Base-by-base conservation (phyloP, 495 filamentous ascomycete species). In the Podospora fimiseda region DNA sequence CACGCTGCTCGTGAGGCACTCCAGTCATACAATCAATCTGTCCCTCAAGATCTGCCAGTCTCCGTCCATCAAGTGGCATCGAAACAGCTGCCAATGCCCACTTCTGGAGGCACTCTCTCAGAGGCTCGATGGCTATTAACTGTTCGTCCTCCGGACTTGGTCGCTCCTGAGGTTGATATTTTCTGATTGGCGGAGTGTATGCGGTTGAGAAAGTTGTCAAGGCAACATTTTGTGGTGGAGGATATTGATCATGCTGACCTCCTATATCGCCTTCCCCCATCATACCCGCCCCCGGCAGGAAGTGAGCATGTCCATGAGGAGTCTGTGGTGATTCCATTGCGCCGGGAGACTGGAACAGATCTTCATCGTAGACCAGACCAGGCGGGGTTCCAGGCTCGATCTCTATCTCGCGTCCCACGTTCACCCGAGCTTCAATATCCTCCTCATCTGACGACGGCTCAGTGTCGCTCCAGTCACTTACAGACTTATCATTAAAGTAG, bases 401-500 rank as follows among this genome's bases (percentile, higher is more conserved):
- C 44, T 16, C 9, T 23, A n/a, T 33, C 23, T n/a, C 19, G n/a
- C 13, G 13, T 14, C 16, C 13, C 13, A 42, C 37, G 13, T 20
- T 30, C n/a, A 11, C 13, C 19, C 42, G 13, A n/a, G 24, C 15
- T 21, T 15, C 30, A 7, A 19, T 52, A 2, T 38, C 21, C 37
- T 45, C 39, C 37, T 60, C 61, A 15, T 70, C 65, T 16, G 73
- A 72, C 19, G 76, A 76, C 38, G 60, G 50, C 14, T 79, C 71
- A 47, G 59, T 66, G 27, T 72, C 70, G 6, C 69, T 75, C 65
- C 72, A 76, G 53, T 78, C 76, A 33, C 75, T 82, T 51, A 87
- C 78, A n/a, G 81, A 71, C 55, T 85, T 84, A 47, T 92, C 86
- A 47, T 94, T 87, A 56, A 95, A 95, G 64, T 95, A 96, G 51